Evolutionary conservation across 257 asterid genomes (phyloP).

Genomic region (Gardenia jasminoides): DNA sequence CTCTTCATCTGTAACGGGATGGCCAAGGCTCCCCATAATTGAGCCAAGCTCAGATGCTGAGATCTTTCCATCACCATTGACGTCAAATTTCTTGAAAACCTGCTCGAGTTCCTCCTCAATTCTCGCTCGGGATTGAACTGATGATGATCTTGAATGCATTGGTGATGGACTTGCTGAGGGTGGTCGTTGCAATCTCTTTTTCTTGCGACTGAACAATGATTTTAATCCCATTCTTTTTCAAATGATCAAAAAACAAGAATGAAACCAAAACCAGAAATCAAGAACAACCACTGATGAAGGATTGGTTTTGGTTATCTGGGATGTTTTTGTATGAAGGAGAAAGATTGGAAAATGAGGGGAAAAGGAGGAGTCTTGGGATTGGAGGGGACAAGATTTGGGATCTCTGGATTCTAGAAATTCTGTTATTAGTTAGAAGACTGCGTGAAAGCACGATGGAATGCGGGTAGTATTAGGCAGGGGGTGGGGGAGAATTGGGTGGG

Average conservation of each 20-base stretch:
- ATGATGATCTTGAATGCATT: constrained; percentile 37
- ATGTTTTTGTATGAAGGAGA: background rate
- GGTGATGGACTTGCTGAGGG: constrained; percentile 15
- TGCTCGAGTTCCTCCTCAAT: constrained; percentile 72
- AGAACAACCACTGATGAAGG: background rate
- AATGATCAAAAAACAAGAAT: background rate
- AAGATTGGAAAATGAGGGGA: background rate
- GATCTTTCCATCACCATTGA: constrained; percentile 77
- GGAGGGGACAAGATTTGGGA: background rate
- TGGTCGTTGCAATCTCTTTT: constrained; percentile 13
- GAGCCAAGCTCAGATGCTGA: constrained; percentile 64
- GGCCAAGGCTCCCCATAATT: constrained; percentile 75
- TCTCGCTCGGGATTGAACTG: constrained; percentile 37
- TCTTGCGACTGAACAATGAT: constrained; percentile 53
- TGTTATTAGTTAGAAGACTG: background rate
- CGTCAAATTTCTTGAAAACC: constrained; percentile 81
- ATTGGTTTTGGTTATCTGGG: background rate
- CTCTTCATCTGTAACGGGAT: constrained; percentile 53
- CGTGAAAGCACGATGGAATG: constrained; percentile 15
- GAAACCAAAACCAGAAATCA: background rate
- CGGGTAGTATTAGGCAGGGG: background rate
- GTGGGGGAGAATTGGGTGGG: background rate
- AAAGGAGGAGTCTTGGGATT: background rate
- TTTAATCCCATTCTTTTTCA: constrained; percentile 45
- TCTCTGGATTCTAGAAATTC: background rate